A percentile compares a stretch with the other conserved stretches of the same genome.
phyloP scores from a whole-genome alignment of 768 basidiomycete species.

The Leccinum subgranulosum region DNA sequence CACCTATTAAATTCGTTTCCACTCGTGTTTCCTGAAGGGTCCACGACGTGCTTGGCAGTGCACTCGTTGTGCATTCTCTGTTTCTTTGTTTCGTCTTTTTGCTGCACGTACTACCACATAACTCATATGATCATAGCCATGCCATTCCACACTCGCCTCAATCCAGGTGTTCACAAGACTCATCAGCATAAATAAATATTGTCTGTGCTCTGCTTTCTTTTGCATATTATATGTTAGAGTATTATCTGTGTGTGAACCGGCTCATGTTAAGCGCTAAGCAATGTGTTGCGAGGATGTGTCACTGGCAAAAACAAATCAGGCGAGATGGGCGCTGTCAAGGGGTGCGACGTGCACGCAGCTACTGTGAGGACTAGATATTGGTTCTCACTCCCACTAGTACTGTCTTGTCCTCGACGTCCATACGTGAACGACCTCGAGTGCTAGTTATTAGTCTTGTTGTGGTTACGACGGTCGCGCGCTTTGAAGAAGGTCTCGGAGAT shows the following conservation, averaged over 20 bases:
- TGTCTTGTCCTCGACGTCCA: not conserved
- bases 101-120: constrained; percentile 28
- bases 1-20: constrained; percentile 51
- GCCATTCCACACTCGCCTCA: constrained; percentile 26
- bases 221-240: constrained; percentile 48
- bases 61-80: constrained; percentile 23
- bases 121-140: constrained; percentile 28
- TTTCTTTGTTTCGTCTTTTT: constrained; percentile 28
- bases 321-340: constrained; percentile 23
- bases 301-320: constrained; percentile 11
- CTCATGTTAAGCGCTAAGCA: not conserved
- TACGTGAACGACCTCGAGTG: not conserved
- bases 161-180: constrained; percentile 24
- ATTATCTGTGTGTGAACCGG: constrained; percentile 20
- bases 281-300: not conserved
- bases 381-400: not conserved
- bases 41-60: not conserved
- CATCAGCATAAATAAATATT: constrained; percentile 26
- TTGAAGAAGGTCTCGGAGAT: constrained; percentile 9
- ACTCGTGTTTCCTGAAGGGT: constrained; percentile 27
- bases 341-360: constrained; percentile 1
- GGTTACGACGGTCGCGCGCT: not conserved
- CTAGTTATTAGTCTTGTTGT: not conserved
- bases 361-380: not conserved
- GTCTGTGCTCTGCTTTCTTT: constrained; percentile 20